These are phyloP conservation scores for Cryphonectria nitschkei DNA, from an alignment of 2,329 filamentous ascomycete genomes.

Conservation along the genomic window DNA sequence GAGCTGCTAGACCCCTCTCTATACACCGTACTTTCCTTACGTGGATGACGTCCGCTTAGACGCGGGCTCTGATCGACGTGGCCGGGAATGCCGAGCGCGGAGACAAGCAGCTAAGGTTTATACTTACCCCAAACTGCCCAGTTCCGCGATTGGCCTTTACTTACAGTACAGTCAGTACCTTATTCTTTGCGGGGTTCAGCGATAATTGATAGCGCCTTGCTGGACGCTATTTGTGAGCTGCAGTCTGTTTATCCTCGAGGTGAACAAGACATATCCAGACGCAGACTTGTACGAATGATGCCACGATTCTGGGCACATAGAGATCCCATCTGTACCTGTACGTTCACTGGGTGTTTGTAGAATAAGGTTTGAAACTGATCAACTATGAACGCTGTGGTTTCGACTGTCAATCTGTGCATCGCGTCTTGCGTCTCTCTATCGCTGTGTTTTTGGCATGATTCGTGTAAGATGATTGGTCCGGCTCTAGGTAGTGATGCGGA, in stretches of 20 bases:
- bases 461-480: slow-evolving; percentile 29
- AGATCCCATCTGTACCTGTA: too few relatives aligned
- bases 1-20: not conserved
- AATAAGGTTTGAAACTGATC: not conserved
- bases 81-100: not conserved
- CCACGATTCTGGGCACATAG: too few relatives aligned
- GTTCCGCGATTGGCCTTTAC: not conserved
- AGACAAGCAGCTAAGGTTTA: not conserved
- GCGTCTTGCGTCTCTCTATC: not conserved
- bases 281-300: too few relatives aligned
- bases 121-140: not conserved
- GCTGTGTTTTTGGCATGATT: not conserved
- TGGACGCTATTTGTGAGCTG: not conserved
- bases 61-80: slow-evolving; percentile 1
- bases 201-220: too few relatives aligned
- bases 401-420: not conserved
- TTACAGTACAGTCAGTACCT: too few relatives aligned
- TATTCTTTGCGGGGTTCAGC: too few relatives aligned
- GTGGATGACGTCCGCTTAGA: not conserved
- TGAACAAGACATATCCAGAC: too few relatives aligned
- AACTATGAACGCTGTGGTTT: not conserved
- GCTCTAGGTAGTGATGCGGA: not conserved
- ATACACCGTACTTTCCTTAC: not conserved
- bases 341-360: not conserved
- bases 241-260: not conserved